Evolutionary conservation across 768 basidiomycete species (phyloP).

Genomic region (Gloeophyllum trabeum): DNA sequence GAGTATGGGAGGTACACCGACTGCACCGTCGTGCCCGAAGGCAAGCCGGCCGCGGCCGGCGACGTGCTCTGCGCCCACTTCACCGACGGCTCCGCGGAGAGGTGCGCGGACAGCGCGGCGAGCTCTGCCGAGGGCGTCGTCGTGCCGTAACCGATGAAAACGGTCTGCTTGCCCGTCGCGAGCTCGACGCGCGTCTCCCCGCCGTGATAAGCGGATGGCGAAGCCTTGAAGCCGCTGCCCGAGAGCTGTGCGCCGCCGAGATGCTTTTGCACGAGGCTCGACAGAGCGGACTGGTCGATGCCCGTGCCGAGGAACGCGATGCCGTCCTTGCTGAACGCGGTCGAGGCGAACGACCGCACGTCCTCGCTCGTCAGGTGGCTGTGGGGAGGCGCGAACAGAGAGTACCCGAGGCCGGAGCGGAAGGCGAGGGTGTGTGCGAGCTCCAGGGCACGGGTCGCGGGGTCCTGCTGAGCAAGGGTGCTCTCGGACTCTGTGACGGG

Average conservation of each 20-base stretch:
- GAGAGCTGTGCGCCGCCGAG: constrained; percentile 36
- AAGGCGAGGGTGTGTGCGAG: constrained; percentile 86
- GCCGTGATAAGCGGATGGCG: constrained; percentile 58
- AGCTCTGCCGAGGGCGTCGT: constrained; percentile 57
- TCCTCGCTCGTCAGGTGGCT: constrained; percentile 51
- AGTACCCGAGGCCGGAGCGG: constrained; percentile 86
- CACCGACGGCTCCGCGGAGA: constrained; percentile 69
- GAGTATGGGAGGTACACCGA: constrained; percentile 82
- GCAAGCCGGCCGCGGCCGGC: constrained; percentile 49
- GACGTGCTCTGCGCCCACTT: constrained; percentile 81
- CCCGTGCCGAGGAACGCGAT: constrained; percentile 84
- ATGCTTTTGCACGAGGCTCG: constrained; percentile 60
- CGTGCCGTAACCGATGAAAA: constrained; percentile 86
- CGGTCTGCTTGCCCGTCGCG: constrained; percentile 49
- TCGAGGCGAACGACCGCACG: constrained; percentile 61
- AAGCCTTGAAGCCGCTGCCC: constrained; percentile 19
- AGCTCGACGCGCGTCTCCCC: constrained; percentile 75
- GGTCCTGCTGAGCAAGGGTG: constrained; percentile 42
- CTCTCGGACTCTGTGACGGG: constrained; percentile 66
- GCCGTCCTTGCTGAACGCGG: constrained; percentile 69
- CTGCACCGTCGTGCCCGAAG: constrained; percentile 52
- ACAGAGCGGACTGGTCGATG: constrained; percentile 60
- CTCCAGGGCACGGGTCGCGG: constrained; percentile 69
- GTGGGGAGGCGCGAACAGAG: constrained; percentile 76
- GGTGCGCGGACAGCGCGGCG: constrained; percentile 67